A percentile compares a stretch with the other conserved stretches of the same genome.
These are phyloP conservation scores for Spathaspora girioi DNA, from an alignment of 805 yeast genomes.

Conservation along the genomic window DNA sequence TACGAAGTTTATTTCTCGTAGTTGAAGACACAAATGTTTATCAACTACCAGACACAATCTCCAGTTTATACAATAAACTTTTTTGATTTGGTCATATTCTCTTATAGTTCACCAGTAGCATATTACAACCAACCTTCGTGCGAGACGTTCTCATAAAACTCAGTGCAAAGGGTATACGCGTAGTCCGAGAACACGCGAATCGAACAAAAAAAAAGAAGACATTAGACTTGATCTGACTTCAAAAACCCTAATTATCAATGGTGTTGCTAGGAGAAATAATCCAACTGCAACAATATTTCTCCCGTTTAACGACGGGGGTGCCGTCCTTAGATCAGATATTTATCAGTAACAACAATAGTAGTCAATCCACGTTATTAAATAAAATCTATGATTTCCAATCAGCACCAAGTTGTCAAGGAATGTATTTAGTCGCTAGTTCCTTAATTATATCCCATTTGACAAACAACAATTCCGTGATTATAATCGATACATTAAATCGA, in stretches of 20 bases:
- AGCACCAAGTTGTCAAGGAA: constrained; percentile 27
- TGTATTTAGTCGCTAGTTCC: constrained; percentile 17
- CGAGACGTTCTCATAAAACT: background rate
- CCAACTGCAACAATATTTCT: constrained; percentile 7
- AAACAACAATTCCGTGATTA: constrained; percentile 16
- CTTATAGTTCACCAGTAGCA: constrained; percentile 1
- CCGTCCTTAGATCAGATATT: constrained; percentile 26
- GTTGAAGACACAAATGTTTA: too few relatives aligned
- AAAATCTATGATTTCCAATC: constrained; percentile 33
- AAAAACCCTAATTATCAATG: background rate
- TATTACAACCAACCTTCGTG: background rate
- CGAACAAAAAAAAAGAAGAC: background rate
- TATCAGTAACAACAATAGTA: constrained; percentile 4
- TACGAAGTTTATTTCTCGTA: too few relatives aligned
- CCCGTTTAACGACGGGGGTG: constrained; percentile 24
- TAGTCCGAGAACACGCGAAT: background rate
- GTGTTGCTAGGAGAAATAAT: constrained; percentile 6
- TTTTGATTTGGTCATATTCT: too few relatives aligned
- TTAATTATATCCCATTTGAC: constrained; percentile 26
- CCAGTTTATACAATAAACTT: too few relatives aligned
- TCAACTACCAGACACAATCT: too few relatives aligned
- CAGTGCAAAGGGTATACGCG: too few relatives aligned
- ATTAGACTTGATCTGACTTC: background rate
- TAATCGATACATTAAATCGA: constrained; percentile 27
- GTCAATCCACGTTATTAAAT: constrained; percentile 3